These are phyloP conservation scores for Xylariaceae sp. DNA, from an alignment of 2,329 filamentous ascomycete species.

Conservation along the genomic window DNA sequence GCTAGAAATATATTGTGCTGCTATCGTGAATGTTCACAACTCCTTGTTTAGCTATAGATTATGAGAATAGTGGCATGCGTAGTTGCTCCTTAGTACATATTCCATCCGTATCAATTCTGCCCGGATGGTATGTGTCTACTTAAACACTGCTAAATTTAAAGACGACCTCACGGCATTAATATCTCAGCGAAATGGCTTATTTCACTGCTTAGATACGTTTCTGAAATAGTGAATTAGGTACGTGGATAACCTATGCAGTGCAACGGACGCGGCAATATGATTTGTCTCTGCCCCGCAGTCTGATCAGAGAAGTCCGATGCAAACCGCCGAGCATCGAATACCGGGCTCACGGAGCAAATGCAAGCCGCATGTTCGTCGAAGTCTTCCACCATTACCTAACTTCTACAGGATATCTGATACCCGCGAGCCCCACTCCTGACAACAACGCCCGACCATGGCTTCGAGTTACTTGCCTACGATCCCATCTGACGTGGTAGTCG, in stretches of 20 bases:
- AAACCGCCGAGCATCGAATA: background rate
- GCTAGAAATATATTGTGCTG: too few species aligned
- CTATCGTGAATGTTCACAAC: too few species aligned
- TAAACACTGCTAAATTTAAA: too few species aligned
- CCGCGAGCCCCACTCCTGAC: background rate
- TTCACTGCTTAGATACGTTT: too few species aligned
- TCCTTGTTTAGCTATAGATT: too few species aligned
- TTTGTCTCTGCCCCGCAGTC: background rate
- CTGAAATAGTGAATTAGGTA: too few species aligned
- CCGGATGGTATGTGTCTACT: too few species aligned
- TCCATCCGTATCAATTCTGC: too few species aligned
- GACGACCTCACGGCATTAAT: too few species aligned
- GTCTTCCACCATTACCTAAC: background rate
- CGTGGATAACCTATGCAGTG: background rate
- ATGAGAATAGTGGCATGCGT: too few species aligned
- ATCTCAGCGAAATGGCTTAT: too few species aligned
- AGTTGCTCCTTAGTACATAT: too few species aligned
- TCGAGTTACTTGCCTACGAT: constrained; percentile 32
- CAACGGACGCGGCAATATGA: background rate
- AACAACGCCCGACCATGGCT: background rate
- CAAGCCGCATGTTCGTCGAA: background rate
- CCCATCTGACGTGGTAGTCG: constrained; percentile 27
- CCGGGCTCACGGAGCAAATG: background rate
- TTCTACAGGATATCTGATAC: background rate
- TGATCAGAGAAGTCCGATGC: background rate